These are phyloP conservation scores for Globisporangium nunn DNA, from an alignment of 352 stramenopile genomes.

Conservation along the genomic window DNA sequence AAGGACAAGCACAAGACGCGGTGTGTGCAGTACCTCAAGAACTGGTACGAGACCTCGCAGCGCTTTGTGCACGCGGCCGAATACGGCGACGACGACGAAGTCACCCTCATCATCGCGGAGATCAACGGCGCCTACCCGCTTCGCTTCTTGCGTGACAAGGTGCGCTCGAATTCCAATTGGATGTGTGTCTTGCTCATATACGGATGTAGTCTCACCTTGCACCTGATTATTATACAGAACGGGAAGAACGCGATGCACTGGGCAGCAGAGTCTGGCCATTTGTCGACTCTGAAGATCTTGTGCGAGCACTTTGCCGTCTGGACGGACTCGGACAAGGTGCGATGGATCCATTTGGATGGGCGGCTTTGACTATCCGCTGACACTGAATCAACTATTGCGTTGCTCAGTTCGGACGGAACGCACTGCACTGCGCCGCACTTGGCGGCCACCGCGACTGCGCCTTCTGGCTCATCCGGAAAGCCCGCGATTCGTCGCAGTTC, in stretches of 20 bases:
- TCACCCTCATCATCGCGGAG: conserved; percentile 70
- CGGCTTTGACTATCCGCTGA: background rate
- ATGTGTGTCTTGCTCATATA: background rate
- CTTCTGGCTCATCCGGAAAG: conserved; percentile 76
- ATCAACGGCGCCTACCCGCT: conserved; percentile 76
- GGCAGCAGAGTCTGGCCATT: conserved; percentile 68
- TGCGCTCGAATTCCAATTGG: conserved; percentile 10
- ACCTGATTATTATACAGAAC: conserved; percentile 32
- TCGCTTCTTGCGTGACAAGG: conserved; percentile 81
- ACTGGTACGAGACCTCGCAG: conserved; percentile 85
- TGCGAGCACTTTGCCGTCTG: conserved; percentile 70
- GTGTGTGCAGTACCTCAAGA: conserved; percentile 83
- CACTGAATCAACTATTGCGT: background rate
- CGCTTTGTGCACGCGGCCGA: conserved; percentile 82
- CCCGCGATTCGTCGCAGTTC: conserved; percentile 54
- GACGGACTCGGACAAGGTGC: conserved; percentile 76
- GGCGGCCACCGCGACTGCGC: conserved; percentile 79
- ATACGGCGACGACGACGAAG: conserved; percentile 74
- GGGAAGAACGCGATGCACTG: conserved; percentile 87
- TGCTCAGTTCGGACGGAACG: conserved; percentile 75
- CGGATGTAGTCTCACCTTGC: background rate
- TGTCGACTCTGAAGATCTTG: conserved; percentile 74
- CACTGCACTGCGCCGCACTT: conserved; percentile 71
- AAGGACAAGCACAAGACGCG: conserved; percentile 88
- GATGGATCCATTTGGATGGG: background rate